Conservation (phyloP, 2,329 filamentous ascomycete genomes). For the Calonectria honghensis region DNA sequence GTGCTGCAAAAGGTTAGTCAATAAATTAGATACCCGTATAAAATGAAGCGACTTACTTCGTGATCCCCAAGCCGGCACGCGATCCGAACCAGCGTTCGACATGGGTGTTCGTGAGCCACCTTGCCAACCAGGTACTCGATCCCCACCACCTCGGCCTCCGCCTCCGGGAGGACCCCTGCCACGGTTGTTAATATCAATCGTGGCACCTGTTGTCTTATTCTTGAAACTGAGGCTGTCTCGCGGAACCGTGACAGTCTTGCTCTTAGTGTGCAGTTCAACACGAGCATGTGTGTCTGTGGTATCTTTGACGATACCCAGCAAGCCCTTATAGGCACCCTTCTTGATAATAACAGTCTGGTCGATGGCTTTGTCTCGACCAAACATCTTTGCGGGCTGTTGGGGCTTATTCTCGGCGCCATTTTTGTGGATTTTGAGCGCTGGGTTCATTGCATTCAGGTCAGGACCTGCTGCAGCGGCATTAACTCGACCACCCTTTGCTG, state of each 20-base stretch:
- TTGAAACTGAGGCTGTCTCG: constrained; percentile 90
- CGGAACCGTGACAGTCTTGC: constrained; percentile 89
- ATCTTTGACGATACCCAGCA: constrained; percentile 96
- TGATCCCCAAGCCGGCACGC: constrained; percentile 86
- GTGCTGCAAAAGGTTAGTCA: constrained; percentile 66
- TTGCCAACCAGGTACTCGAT: constrained; percentile 74
- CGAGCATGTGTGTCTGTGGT: constrained; percentile 90
- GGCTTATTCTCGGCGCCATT: constrained; percentile 70
- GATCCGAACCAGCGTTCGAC: constrained; percentile 74
- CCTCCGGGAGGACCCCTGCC: constrained; percentile 67
- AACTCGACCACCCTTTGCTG: constrained; percentile 93
- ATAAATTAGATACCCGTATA: not conserved
- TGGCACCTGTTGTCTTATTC: constrained; percentile 86
- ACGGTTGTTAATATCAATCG: constrained; percentile 80
- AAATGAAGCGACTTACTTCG: constrained; percentile 75
- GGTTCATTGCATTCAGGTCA: constrained; percentile 94
- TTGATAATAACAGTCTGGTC: constrained; percentile 94
- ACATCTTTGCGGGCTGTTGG: constrained; percentile 81
- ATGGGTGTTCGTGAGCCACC: constrained; percentile 82
- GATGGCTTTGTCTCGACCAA: constrained; percentile 87
- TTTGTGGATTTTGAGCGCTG: constrained; percentile 84
- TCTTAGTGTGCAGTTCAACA: constrained; percentile 95
- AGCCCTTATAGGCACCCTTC: constrained; percentile 92
- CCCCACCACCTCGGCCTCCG: constrained; percentile 66
- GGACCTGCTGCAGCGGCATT: constrained; percentile 77